These are phyloP conservation scores for Cinchona pubescens DNA, from an alignment of 257 asterid species.

Conservation along the genomic window DNA sequence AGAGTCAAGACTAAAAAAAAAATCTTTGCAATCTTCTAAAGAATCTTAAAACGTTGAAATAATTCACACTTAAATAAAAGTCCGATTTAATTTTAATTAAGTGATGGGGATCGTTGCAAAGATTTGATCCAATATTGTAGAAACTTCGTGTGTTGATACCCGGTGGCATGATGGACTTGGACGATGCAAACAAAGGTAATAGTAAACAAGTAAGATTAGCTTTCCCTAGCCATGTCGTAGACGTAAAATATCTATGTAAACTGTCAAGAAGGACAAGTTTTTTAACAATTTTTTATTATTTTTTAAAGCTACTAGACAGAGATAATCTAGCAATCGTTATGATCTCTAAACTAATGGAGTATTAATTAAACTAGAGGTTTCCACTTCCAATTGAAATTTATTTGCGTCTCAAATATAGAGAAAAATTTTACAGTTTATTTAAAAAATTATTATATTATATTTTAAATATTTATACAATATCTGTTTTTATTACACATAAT, in stretches of 20 bases:
- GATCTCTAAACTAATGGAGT: not conserved
- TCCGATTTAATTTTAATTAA: not conserved
- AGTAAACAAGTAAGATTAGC: slow-evolving; percentile 1
- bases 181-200: slow-evolving; percentile 19
- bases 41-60: not conserved
- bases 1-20: too few species aligned
- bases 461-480: too few species aligned
- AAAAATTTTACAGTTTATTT: too few species aligned
- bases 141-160: slow-evolving; percentile 8
- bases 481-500: too few species aligned
- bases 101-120: too few species aligned
- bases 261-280: not conserved
- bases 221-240: not conserved
- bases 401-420: not conserved
- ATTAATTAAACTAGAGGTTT: not conserved
- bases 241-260: slow-evolving; percentile 22
- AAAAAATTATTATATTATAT: too few species aligned
- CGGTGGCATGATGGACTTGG: slow-evolving; percentile 19
- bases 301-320: not conserved
- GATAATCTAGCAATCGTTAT: not conserved
- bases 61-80: not conserved
- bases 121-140: not conserved
- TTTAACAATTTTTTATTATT: not conserved
- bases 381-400: not conserved
- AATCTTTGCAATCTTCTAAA: not conserved